Percentiles rank a stretch among this genome's conserved stretches.
These are phyloP conservation scores for Aspergillus hancockii DNA, from an alignment of 495 filamentous ascomycete genomes.

Conservation along the genomic window DNA sequence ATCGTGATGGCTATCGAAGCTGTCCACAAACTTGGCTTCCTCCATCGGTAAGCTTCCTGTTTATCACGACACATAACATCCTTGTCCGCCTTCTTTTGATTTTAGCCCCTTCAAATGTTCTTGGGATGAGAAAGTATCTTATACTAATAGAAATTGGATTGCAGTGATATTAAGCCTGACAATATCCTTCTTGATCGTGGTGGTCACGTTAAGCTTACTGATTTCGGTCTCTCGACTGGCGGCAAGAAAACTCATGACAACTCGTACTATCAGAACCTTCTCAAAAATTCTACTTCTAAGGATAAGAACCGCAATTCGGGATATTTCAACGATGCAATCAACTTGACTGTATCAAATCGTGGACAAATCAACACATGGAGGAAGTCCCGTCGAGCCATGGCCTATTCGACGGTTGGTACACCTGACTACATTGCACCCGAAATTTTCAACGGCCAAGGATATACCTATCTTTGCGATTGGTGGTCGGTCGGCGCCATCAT, in stretches of 20 bases:
- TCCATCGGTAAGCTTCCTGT: slow-evolving; percentile 77
- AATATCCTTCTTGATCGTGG: slow-evolving; percentile 95
- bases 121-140: neutral
- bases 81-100: neutral
- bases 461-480: slow-evolving; percentile 97
- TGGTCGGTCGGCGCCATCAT: slow-evolving; percentile 99
- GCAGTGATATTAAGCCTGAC: slow-evolving; percentile 97
- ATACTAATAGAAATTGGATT: slow-evolving; percentile 16
- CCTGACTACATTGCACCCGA: slow-evolving; percentile 99
- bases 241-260: slow-evolving; percentile 98
- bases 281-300: slow-evolving; percentile 76
- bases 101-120: neutral
- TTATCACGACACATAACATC: neutral
- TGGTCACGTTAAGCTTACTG: slow-evolving; percentile 97
- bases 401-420: slow-evolving; percentile 97
- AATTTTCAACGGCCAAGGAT: slow-evolving; percentile 95
- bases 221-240: slow-evolving; percentile 96
- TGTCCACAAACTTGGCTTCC: slow-evolving; percentile 96
- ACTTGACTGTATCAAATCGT: slow-evolving; percentile 95
- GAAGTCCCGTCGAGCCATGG: slow-evolving; percentile 90
- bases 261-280: slow-evolving; percentile 95
- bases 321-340: slow-evolving; percentile 90
- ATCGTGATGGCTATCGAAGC: slow-evolving; percentile 97
- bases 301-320: slow-evolving; percentile 79
- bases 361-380: slow-evolving; percentile 98